Evolutionary conservation across 2,329 filamentous ascomycete genomes (phyloP), one percentile per base, ranked within the genome.

Genomic region (Pezicula radicicola): DNA sequence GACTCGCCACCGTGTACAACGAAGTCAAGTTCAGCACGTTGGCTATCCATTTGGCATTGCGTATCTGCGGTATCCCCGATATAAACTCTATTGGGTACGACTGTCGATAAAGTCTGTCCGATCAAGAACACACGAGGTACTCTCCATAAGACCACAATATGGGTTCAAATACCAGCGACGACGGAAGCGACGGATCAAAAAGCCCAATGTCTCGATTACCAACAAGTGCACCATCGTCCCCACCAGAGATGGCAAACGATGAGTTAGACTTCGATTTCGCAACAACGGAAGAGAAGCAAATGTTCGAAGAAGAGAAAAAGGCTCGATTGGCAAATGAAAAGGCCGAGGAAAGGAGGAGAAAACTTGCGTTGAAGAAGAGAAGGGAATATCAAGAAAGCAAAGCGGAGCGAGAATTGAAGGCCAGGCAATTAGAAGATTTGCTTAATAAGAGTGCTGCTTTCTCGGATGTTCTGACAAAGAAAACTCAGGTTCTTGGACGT

Each of bases 391-490:
- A 60, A 43, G 68, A 81, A 44, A 78, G 75, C 1, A 77, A 79
- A 50, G 68, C 72, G 1, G 81, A 85, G 55, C 71, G 79, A 1
- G 79, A 83, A 43, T 72, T 71, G 0, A 85, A 85, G 59, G 82
- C 81, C 0, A 74, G 73, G 41, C 79, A 85, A 51, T 69, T 87
- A 0, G 80, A 86, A 25, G 76, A 81, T 46, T 68, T 87, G 2
- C 70, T 87, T 0, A 72, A 72, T 40, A 81, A 85, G 62, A 83
- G 79, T 45, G 80, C 77, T 9, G 76, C 81, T 0, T 87, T 86
- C 51, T 81, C 78, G 19, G 79, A 84, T 36, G 84, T 85, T 9
- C 63, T 87, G 1, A 85, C 81, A 0, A 78, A 81, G 50, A 86
- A 85, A 66, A 86, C 83, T 0, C 75, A 83, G 46, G 81, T 80